Conservation (phyloP, 495 filamentous ascomycete species). For the Penicillium malachiteum region DNA sequence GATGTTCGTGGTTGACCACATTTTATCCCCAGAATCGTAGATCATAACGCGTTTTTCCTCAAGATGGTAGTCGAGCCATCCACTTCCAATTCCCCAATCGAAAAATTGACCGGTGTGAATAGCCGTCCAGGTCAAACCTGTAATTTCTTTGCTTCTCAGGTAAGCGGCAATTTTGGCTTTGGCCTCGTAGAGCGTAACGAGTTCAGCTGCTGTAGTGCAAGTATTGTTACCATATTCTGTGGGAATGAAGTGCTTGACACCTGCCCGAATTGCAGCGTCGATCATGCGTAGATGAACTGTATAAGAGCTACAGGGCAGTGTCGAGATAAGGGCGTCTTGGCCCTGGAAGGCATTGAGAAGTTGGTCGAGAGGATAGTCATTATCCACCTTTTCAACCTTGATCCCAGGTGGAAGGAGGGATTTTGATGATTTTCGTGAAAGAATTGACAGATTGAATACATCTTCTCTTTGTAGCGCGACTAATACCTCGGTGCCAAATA, state of each 20-base stretch:
- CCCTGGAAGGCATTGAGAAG: neutral
- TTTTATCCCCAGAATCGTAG: conserved; percentile 1
- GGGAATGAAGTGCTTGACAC: conserved; percentile 4
- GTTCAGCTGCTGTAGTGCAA: neutral
- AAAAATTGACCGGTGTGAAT: conserved; percentile 2
- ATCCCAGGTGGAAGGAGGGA: neutral
- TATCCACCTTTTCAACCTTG: neutral
- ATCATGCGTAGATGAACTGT: conserved; percentile 9
- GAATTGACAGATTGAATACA: conserved; percentile 5
- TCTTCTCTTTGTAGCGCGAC: conserved; percentile 1
- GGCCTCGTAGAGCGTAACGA: neutral
- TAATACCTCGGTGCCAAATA: conserved; percentile 7
- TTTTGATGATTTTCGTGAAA: neutral
- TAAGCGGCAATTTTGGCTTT: neutral
- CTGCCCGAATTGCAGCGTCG: conserved; percentile 4
- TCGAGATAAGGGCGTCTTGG: conserved; percentile 6
- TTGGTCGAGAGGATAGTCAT: conserved; percentile 6
- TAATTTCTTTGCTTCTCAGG: neutral
- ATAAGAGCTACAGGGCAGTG: neutral
- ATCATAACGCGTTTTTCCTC: neutral
- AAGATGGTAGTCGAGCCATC: conserved; percentile 3
- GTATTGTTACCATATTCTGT: conserved; percentile 9
- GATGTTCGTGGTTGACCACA: neutral
- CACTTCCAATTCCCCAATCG: conserved; percentile 3
- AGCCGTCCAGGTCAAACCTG: conserved; percentile 4